Evolutionary conservation across 805 yeast genomes (phyloP), one percentile per base, ranked within the genome.

Genomic region (Kuraishia floccosa): DNA sequence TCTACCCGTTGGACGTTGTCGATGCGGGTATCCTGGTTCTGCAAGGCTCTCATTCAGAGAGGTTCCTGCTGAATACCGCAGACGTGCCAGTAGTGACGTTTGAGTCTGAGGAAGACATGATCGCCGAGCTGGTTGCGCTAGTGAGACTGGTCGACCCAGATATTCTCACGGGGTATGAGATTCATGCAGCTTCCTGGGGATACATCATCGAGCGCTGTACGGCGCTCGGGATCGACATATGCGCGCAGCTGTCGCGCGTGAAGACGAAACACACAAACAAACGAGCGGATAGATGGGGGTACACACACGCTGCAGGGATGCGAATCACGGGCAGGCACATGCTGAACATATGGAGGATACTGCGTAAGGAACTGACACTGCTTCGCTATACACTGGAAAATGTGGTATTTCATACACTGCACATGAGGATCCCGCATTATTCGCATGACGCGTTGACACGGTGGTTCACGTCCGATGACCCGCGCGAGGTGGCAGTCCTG

Each of bases 111-210:
- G 35, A 50, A 2, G 72, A 65, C 5, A 59, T 83, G 72, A 47
- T 86, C 2, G 56, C 63, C 6, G 63, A 63, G 5, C 54, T 89
- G 6, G 54, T 75, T 0, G 60, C 65, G 2, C 39, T 79, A 11
- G 75, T 83, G 0, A 65, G 73, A 13, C 41, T 58, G 2, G 62
- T 73, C 31, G 97, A 91, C 46, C 96, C 97, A 0, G 98, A 91
- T 49, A 72, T 91, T 19, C 46, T 91, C 5, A 65, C 83, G 0
- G 97, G 96, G 0, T 91, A 68, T 49, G 98, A 91, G 44, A 65
- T 84, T 5, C 81, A 84, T 39, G 56, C 76, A 1, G 43, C 68
- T 0, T 83, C 96, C 0, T 89, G 97, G 97, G 97, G 98, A 0
- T 91, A 82, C 44, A 32, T 87, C 0, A 63, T 82, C 17, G 91